phyloP scores from a whole-genome alignment of 176 grass and related monocot genomes.

The Rhynchospora breviuscula region DNA sequence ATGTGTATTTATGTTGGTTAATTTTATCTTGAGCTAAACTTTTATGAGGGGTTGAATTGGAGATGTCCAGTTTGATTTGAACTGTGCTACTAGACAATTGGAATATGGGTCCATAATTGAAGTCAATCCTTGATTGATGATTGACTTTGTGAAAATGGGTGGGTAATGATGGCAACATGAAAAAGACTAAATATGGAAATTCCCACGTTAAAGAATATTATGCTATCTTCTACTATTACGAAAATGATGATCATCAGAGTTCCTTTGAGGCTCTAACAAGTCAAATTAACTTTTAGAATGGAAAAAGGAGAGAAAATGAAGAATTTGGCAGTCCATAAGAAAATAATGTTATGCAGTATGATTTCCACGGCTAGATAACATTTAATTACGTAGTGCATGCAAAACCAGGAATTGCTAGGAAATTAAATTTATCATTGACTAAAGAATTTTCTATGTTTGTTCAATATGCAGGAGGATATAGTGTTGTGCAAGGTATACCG shows the following conservation, averaged over 20 bases:
- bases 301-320: neutral
- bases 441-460: neutral
- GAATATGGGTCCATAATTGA: neutral
- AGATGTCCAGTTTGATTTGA: neutral
- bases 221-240: neutral
- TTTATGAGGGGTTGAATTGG: neutral
- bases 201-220: neutral
- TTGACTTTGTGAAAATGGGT: conserved; percentile 8
- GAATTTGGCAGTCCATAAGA: neutral
- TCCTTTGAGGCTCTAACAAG: neutral
- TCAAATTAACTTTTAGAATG: neutral
- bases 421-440: neutral
- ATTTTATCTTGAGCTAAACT: neutral
- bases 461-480: conserved; percentile 51
- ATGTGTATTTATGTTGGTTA: conserved; percentile 19
- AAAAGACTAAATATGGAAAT: conserved; percentile 1
- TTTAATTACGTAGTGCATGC: neutral
- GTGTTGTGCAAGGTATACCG: conserved; percentile 93
- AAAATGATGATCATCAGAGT: neutral
- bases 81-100: neutral
- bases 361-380: neutral
- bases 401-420: neutral
- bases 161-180: neutral
- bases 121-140: neutral
- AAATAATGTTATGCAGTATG: neutral